A percentile compares a stretch with the other conserved stretches of the same genome.
phyloP scores from a whole-genome alignment of 176 grass and related monocot species.

The Guadua angustifolia region DNA sequence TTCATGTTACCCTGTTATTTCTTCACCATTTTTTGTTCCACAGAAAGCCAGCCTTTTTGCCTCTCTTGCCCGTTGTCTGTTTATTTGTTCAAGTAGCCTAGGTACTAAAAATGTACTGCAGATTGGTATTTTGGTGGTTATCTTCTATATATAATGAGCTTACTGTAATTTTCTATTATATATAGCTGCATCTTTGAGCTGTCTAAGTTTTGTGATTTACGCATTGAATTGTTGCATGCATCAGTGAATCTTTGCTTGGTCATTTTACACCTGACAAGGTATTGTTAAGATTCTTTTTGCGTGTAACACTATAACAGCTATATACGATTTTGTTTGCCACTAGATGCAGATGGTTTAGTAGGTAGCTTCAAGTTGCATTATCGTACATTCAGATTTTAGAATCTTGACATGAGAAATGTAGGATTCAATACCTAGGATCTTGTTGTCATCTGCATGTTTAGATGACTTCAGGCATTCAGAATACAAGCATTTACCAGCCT shows the following conservation, averaged over 20 bases:
- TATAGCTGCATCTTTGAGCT: neutral
- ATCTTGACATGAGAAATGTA: neutral
- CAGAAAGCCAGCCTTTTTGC: conserved; percentile 37
- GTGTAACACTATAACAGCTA: neutral
- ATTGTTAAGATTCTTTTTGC: neutral
- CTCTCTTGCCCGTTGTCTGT: conserved; percentile 42
- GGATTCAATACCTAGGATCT: no score
- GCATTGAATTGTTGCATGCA: neutral
- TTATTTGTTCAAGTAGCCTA: conserved; percentile 68
- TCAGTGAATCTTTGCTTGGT: neutral
- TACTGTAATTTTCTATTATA: conserved; percentile 41
- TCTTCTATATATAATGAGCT: conserved; percentile 62
- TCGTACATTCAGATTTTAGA: neutral
- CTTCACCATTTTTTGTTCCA: conserved; percentile 53
- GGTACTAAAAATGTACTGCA: conserved; percentile 51
- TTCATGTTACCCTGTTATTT: conserved; percentile 46
- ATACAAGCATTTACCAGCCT: neutral
- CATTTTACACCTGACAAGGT: neutral
- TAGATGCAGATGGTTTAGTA: conserved; percentile 18
- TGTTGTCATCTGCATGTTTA: neutral
- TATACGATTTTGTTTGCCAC: neutral
- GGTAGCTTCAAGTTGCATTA: neutral
- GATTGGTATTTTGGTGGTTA: conserved; percentile 45
- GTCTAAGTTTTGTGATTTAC: neutral
- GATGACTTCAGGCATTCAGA: neutral